A percentile compares a stretch with the other conserved stretches of the same genome.
Evolutionary conservation across 2,329 filamentous ascomycete species (phyloP).

Genomic region (Mycosphaerelloides madeirae): DNA sequence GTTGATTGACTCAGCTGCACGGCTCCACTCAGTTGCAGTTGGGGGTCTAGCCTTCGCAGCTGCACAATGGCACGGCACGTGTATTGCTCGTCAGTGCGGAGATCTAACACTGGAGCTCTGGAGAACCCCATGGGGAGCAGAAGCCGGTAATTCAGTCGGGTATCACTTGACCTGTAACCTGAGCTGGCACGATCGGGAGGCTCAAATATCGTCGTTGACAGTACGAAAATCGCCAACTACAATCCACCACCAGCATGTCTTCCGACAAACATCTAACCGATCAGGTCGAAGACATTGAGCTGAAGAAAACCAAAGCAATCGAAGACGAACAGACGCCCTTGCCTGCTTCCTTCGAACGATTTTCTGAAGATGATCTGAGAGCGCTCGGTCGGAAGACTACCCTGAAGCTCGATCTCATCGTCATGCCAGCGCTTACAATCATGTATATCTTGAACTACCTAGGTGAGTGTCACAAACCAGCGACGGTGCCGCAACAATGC

Average conservation of each 20-base stretch:
- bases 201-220: background rate
- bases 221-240: background rate
- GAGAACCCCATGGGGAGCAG: background rate
- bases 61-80: no score
- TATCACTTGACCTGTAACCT: background rate
- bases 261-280: slow-evolving; percentile 10
- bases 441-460: slow-evolving; percentile 28
- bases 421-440: slow-evolving; percentile 24
- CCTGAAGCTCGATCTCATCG: slow-evolving; percentile 21
- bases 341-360: slow-evolving; percentile 8
- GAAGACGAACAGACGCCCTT: slow-evolving; percentile 7
- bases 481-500: background rate
- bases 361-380: slow-evolving; percentile 15
- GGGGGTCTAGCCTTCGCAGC: no score
- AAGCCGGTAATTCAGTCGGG: background rate
- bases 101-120: no score
- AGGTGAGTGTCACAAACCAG: slow-evolving; percentile 1
- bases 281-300: slow-evolving; percentile 11
- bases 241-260: slow-evolving; percentile 4
- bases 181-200: no score
- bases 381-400: slow-evolving; percentile 19
- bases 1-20: no score
- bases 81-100: no score
- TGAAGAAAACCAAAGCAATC: slow-evolving; percentile 6
- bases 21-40: no score